Base-by-base conservation (phyloP, 129 eudicot species). In the Centaurea solstitialis region DNA sequence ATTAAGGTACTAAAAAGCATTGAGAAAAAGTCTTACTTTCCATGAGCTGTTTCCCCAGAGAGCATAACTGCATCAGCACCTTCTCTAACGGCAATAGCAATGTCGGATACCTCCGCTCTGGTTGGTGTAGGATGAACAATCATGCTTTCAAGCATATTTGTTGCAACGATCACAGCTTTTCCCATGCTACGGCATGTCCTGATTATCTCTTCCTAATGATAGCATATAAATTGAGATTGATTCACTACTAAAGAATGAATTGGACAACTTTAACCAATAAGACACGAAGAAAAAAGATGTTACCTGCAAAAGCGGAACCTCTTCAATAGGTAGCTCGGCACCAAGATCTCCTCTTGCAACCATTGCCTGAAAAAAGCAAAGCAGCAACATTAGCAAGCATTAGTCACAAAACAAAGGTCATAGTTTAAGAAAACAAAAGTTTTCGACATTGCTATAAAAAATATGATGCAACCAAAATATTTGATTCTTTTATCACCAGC, bases 281-380 rank as follows among this genome's bases (percentile, higher is more conserved):
- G 5, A 6, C 66, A 37, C 30, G 38, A 77, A 62, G 15, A 15
- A 76, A 61, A 43, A 23, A 33, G 13, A 69, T 17, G 72, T 74
- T 86, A 94, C 99, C 99, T 94, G 99, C 89, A 94, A 83, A 33
- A 94, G 72, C 12, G 99, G 99, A 85, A 94, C 99, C 89, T 94
- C 99, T 87, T 94, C 99, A 38, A 94, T 85, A n/a, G 99, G 99
- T 81, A 94, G 87, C 93, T 92, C 97, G 35, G 97, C 97, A 30
- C 99, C 99, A 66, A 94, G 97, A 89, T 94, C 99, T 75, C 97
- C 98, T 86, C 97, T 89, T 59, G 97, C 97, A 83, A 94, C 97
- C 97, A 92, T 94, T 70, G 97, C 99, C 97, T 90, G 82, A 84
- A 43, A 76, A 71, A 70, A 76, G 23, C 33, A 75, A 70, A 70